These are phyloP conservation scores for Yarrowia sp. DNA, from an alignment of 805 yeast species.

Conservation along the genomic window DNA sequence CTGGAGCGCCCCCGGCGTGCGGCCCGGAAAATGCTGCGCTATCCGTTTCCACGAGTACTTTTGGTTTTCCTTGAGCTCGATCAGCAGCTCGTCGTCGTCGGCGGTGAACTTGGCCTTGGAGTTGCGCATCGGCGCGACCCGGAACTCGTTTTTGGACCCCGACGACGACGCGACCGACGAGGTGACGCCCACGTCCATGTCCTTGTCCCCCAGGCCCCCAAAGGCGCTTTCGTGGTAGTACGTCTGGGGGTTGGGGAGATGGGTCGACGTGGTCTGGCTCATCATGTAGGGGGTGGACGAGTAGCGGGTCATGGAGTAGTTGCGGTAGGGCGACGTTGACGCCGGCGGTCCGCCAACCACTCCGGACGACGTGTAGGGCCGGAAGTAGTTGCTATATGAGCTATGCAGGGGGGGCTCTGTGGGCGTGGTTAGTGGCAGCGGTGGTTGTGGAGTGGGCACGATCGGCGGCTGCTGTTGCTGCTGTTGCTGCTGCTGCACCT, in stretches of 20 bases:
- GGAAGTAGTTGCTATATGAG: constrained; percentile 33
- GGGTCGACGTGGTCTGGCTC: constrained; percentile 24
- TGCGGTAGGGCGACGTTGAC: constrained; percentile 31
- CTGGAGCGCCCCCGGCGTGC: constrained; percentile 86
- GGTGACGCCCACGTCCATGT: constrained; percentile 9
- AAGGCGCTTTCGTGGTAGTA: constrained; percentile 23
- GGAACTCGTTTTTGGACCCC: constrained; percentile 6
- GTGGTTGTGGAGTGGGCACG: constrained; percentile 20
- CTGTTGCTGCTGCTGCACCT: too few relatives aligned
- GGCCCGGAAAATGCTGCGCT: constrained; percentile 70
- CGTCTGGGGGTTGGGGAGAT: constrained; percentile 33
- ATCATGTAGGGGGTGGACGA: constrained; percentile 27
- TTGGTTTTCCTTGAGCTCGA: constrained; percentile 67
- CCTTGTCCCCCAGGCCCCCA: constrained; percentile 15
- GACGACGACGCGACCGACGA: neutral
- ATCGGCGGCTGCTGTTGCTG: constrained; percentile 39
- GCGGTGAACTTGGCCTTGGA: constrained; percentile 45
- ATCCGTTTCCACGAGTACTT: constrained; percentile 85
- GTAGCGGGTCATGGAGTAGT: constrained; percentile 38
- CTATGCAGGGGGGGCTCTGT: constrained; percentile 33
- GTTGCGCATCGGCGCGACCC: constrained; percentile 22
- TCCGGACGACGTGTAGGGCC: constrained; percentile 5
- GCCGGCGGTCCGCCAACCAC: constrained; percentile 10
- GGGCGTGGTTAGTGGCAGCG: constrained; percentile 34
- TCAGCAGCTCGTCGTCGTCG: constrained; percentile 46